Conservation (phyloP, 805 yeast genomes). For the Ogataea corticis region DNA sequence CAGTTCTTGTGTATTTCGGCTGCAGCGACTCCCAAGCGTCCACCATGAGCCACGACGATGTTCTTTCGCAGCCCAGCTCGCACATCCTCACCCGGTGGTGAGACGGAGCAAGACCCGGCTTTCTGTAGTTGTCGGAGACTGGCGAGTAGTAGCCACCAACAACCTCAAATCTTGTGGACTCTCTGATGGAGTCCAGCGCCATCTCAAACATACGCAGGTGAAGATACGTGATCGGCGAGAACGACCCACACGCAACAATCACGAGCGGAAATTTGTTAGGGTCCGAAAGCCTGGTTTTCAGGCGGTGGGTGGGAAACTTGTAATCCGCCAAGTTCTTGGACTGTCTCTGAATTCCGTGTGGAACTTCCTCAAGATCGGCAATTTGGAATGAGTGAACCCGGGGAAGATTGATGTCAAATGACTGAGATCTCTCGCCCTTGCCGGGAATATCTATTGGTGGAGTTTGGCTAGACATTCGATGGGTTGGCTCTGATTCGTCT, state of each 20-base stretch:
- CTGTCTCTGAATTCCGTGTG: slow-evolving; percentile 89
- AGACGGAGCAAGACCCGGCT: slow-evolving; percentile 89
- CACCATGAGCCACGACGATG: slow-evolving; percentile 97
- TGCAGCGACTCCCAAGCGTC: slow-evolving; percentile 99
- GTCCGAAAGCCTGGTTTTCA: slow-evolving; percentile 68
- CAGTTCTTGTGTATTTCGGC: slow-evolving; percentile 88
- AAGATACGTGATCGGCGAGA: slow-evolving; percentile 91
- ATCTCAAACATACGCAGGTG: slow-evolving; percentile 98
- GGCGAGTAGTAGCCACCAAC: slow-evolving; percentile 97
- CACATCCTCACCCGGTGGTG: slow-evolving; percentile 95
- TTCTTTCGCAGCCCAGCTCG: slow-evolving; percentile 95
- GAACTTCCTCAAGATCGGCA: slow-evolving; percentile 96
- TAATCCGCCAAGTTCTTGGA: slow-evolving; percentile 70
- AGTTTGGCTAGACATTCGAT: slow-evolving; percentile 6
- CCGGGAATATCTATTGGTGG: slow-evolving; percentile 2
- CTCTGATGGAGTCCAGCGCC: slow-evolving; percentile 93
- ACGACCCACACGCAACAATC: slow-evolving; percentile 96
- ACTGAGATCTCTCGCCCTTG: slow-evolving; percentile 2
- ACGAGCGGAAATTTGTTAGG: slow-evolving; percentile 85
- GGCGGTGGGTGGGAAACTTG: slow-evolving; percentile 83
- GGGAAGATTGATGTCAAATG: slow-evolving; percentile 31
- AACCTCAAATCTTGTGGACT: slow-evolving; percentile 91
- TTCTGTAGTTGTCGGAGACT: slow-evolving; percentile 87
- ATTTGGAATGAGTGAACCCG: slow-evolving; percentile 60
- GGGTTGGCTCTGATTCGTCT: slow-evolving; percentile 25